These are phyloP conservation scores for Penicillium taxi DNA, from an alignment of 495 filamentous ascomycete genomes.

Conservation along the genomic window DNA sequence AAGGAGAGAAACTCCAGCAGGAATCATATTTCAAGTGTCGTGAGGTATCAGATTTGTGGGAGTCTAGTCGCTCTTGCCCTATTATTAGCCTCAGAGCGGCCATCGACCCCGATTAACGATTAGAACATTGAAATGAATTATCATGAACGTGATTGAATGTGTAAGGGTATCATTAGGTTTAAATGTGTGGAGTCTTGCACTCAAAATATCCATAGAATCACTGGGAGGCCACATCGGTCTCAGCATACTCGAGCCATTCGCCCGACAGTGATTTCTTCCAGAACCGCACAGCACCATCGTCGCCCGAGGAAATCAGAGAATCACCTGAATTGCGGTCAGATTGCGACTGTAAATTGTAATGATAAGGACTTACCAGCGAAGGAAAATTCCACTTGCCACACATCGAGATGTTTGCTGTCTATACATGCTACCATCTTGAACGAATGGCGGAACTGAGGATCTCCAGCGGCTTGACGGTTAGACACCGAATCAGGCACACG, in stretches of 20 bases:
- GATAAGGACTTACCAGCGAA: slow-evolving; percentile 32
- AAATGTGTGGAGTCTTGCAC: background rate
- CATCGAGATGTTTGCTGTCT: slow-evolving; percentile 42
- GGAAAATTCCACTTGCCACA: slow-evolving; percentile 44
- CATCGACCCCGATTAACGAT: too few species aligned
- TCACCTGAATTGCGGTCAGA: slow-evolving; percentile 29
- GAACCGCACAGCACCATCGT: slow-evolving; percentile 42
- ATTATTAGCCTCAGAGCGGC: too few species aligned
- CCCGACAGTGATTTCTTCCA: slow-evolving; percentile 44
- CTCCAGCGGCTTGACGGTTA: slow-evolving; percentile 26
- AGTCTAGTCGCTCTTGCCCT: too few species aligned
- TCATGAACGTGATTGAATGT: too few species aligned
- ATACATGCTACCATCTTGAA: slow-evolving; percentile 41
- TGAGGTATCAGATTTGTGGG: too few species aligned
- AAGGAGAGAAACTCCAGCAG: too few species aligned
- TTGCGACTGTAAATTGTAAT: background rate
- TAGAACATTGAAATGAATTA: too few species aligned
- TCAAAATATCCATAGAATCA: slow-evolving; percentile 8
- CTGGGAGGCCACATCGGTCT: slow-evolving; percentile 36
- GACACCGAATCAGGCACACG: slow-evolving; percentile 25
- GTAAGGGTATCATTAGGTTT: slow-evolving; percentile 19
- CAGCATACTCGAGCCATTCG: slow-evolving; percentile 46
- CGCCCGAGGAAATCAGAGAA: slow-evolving; percentile 42
- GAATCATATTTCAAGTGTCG: too few species aligned
- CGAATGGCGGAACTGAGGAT: slow-evolving; percentile 37